A percentile compares a stretch with the other conserved stretches of the same genome.
phyloP scores from a whole-genome alignment of 495 filamentous ascomycete genomes.

The Hypoxylon lienhwacheense region DNA sequence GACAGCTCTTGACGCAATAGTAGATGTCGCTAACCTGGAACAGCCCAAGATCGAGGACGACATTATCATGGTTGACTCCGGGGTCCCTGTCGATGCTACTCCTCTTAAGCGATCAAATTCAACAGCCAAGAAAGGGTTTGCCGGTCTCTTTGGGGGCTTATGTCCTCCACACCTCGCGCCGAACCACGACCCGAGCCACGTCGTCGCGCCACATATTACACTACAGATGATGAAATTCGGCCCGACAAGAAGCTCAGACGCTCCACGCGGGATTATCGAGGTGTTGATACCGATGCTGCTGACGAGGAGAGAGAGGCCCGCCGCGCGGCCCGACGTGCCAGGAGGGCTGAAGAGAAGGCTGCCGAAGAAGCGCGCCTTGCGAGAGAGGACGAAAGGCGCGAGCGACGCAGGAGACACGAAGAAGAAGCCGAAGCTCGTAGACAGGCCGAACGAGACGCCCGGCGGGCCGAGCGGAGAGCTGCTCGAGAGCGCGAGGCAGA shows the following conservation, averaged over 20 bases:
- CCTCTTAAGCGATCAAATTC: conserved; percentile 49
- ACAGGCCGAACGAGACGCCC: conserved; percentile 55
- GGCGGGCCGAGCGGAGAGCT: conserved; percentile 54
- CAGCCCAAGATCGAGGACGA: conserved; percentile 43
- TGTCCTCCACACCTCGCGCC: conserved; percentile 38
- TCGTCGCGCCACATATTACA: conserved; percentile 48
- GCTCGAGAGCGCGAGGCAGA: conserved; percentile 50
- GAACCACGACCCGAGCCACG: conserved; percentile 47
- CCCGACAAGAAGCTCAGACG: conserved; percentile 32
- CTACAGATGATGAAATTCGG: conserved; percentile 45
- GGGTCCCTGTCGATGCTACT: conserved; percentile 37
- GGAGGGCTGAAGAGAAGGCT: conserved; percentile 48
- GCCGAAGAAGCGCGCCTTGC: conserved; percentile 51
- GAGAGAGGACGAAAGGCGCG: conserved; percentile 50
- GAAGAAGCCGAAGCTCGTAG: conserved; percentile 51
- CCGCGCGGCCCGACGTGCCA: conserved; percentile 55
- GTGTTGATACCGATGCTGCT: conserved; percentile 30
- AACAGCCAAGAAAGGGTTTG: conserved; percentile 46
- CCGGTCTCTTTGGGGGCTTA: conserved; percentile 50
- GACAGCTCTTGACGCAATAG: conserved; percentile 10
- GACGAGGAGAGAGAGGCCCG: conserved; percentile 57
- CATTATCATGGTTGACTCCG: conserved; percentile 41
- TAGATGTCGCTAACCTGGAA: conserved; percentile 29
- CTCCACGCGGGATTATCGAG: conserved; percentile 26
- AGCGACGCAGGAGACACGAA: conserved; percentile 47